phyloP scores from a whole-genome alignment of 139 green algal genomes.

The Haematococcus lacustris region DNA sequence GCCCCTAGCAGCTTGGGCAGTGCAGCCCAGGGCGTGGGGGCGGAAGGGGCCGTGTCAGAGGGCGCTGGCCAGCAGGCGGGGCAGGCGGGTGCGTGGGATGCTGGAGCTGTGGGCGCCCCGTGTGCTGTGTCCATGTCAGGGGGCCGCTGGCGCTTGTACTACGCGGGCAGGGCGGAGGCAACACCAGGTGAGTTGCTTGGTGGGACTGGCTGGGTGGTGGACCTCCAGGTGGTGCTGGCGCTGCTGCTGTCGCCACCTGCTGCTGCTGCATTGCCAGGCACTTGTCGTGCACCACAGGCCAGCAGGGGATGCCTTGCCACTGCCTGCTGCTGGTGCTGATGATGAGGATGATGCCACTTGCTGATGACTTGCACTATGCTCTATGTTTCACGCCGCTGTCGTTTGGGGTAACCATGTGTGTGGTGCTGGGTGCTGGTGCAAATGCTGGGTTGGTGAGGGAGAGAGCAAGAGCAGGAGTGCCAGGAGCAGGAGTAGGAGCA shows the following conservation, averaged over 20 bases:
- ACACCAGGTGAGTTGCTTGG: slow-evolving; percentile 2
- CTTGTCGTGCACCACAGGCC: background rate
- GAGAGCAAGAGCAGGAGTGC: too few species aligned
- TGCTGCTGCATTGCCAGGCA: background rate
- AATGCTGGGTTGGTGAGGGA: background rate
- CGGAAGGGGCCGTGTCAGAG: background rate
- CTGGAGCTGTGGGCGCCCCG: slow-evolving; percentile 64
- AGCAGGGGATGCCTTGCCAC: background rate
- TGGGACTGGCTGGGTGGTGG: too few species aligned
- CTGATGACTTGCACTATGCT: too few species aligned
- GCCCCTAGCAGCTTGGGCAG: too few species aligned
- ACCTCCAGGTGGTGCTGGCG: background rate
- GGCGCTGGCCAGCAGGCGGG: background rate
- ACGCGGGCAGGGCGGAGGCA: slow-evolving; percentile 33
- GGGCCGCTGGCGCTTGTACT: slow-evolving; percentile 77
- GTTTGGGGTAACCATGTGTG: too few species aligned
- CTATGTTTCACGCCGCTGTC: too few species aligned
- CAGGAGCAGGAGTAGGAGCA: background rate
- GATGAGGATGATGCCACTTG: background rate
- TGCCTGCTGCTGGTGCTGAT: background rate
- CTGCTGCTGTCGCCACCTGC: background rate
- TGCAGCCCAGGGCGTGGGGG: background rate
- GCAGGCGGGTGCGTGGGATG: slow-evolving; percentile 60
- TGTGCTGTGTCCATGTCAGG: slow-evolving; percentile 76
- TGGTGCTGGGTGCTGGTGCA: too few species aligned